A percentile compares a stretch with the other conserved stretches of the same genome.
Conservation (phyloP, 2,329 filamentous ascomycete genomes). For the Macrophomina tecta region DNA sequence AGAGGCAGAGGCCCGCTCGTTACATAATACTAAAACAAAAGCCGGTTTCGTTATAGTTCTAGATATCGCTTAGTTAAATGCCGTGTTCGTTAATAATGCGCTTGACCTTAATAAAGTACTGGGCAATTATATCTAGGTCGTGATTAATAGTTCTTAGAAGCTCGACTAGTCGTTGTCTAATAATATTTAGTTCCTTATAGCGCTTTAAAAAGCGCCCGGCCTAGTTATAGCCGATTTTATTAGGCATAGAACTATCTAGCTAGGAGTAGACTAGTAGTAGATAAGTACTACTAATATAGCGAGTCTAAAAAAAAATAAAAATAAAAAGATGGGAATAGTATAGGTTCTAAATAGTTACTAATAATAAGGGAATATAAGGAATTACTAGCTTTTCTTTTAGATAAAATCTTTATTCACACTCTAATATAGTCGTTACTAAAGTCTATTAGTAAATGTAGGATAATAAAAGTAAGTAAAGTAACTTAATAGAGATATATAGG, state of each 20-base stretch:
- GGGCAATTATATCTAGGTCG: not conserved
- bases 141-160: not conserved
- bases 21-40: slow-evolving; percentile 31
- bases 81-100: slow-evolving; percentile 26
- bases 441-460: no score
- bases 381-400: no score
- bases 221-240: not conserved
- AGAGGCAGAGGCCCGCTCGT: no score
- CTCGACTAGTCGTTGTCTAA: not conserved
- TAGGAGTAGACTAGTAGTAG: not conserved
- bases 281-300: not conserved
- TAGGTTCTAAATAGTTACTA: no score
- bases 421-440: no score
- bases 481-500: no score
- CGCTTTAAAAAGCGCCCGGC: not conserved
- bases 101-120: not conserved
- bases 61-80: slow-evolving; percentile 30
- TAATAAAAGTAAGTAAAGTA: no score
- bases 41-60: slow-evolving; percentile 31
- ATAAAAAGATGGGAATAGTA: no score
- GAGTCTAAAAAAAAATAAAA: no score
- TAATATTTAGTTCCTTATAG: not conserved
- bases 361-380: no score
- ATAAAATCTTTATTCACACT: no score
- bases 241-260: not conserved